Base-by-base conservation (phyloP, 495 filamentous ascomycete genomes). In the Lasiosphaeria hispida region DNA sequence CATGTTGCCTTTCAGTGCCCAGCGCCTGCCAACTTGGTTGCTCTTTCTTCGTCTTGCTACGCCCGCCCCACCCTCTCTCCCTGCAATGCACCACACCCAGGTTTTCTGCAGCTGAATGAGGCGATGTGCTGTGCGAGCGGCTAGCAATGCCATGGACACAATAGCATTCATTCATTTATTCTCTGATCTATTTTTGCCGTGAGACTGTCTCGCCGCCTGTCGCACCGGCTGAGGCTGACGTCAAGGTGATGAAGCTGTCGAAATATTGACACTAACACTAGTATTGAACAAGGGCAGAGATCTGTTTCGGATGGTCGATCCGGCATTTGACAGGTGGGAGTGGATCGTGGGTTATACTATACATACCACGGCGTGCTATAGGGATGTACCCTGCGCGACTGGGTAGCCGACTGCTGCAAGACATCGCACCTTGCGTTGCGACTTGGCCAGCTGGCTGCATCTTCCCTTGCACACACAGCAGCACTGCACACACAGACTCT, bases 261-360 rank as follows among this genome's bases (percentile, higher is more conserved):
- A 47, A 17, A 47, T 23, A 47, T 47, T 19, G n/a, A 3, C 10
- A 18, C 30, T 47, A 17, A 11, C 43, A 49, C 7, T 2, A n/a
- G n/a, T n/a, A 8, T 5, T 49, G 23, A 30, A 30, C 23, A 30
- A 30, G 23, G 23, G 23, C 23, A 30, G 5, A 30, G 23, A 8
- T 18, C 11, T 49, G 47, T 49, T 49, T 49, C 47, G 47, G 47
- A 49, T 33, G 3, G n/a, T 33, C 23, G 47, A 49, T 49, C 47
- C 47, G 47, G 47, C 33, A 49, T 8, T 36, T 37, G 23, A 30
- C 23, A 30, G 23, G 23, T 30, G 23, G 23, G 23, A 30, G 33
- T 17, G 18, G 9, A 17, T 23, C 43, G 17, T 17, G 43, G 43
- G 10, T 19, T 23, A 17, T 23, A 23, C 17, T 17, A 49, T 14